These are phyloP conservation scores for Royoungia palumana DNA, from an alignment of 768 basidiomycete genomes.

Conservation along the genomic window DNA sequence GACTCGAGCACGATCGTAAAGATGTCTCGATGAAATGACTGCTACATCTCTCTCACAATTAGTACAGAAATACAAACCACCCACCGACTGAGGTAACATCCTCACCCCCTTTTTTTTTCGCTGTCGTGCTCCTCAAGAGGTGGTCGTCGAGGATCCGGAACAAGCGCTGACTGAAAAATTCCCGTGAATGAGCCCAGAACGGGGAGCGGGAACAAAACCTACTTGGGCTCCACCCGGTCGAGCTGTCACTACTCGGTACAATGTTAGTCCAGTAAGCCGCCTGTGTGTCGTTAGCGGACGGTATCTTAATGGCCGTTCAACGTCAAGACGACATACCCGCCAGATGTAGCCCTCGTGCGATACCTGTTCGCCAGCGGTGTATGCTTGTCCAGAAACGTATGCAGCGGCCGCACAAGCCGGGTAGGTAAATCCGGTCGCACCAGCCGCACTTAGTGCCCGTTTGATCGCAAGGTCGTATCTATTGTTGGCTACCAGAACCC, in stretches of 20 bases:
- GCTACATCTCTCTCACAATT: too few relatives aligned
- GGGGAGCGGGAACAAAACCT: constrained; percentile 19
- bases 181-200: neutral
- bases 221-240: constrained; percentile 67
- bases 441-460: constrained; percentile 53
- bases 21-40: too few relatives aligned
- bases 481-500: constrained; percentile 42
- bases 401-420: constrained; percentile 58
- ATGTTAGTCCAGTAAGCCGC: constrained; percentile 58
- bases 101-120: too few relatives aligned
- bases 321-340: constrained; percentile 40
- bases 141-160: constrained; percentile 17
- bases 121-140: constrained; percentile 14
- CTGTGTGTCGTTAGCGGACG: constrained; percentile 29
- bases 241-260: constrained; percentile 45
- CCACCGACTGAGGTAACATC: too few relatives aligned
- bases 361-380: constrained; percentile 50
- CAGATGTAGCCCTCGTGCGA: constrained; percentile 62
- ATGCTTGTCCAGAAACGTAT: constrained; percentile 46
- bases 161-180: constrained; percentile 22
- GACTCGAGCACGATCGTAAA: too few relatives aligned
- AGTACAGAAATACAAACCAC: too few relatives aligned
- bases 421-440: constrained; percentile 67
- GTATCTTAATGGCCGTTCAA: neutral
- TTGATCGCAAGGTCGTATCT: constrained; percentile 62